Conservation (phyloP, 176 grass and related monocot genomes). For the Melocanna baccifera region DNA sequence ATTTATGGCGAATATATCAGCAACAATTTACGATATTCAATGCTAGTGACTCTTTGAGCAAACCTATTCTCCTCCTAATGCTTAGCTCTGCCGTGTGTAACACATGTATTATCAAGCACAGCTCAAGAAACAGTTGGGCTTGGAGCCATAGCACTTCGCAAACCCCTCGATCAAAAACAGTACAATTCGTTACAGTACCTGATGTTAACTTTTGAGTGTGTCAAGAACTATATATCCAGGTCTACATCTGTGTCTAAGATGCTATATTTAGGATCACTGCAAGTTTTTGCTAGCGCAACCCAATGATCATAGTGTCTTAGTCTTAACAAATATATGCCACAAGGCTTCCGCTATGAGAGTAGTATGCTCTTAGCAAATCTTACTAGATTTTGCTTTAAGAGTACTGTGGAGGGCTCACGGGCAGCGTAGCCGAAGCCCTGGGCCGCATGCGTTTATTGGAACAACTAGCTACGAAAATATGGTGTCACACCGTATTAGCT, state of each 20-base stretch:
- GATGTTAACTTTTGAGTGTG: background rate
- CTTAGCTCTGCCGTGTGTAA: background rate
- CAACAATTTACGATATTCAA: background rate
- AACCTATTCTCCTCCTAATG: background rate
- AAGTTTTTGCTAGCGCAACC: background rate
- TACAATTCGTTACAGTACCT: background rate
- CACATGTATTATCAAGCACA: background rate
- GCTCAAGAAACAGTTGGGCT: background rate
- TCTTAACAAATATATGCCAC: background rate
- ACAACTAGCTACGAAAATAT: too few species aligned
- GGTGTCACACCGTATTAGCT: too few species aligned
- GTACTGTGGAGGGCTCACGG: background rate
- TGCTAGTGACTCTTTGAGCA: too few species aligned
- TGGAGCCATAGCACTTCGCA: background rate
- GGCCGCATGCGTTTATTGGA: too few species aligned
- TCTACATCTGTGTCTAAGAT: background rate
- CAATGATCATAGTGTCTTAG: background rate
- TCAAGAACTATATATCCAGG: background rate
- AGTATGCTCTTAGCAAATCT: constrained; percentile 2
- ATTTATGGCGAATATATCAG: background rate
- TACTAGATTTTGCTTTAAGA: background rate
- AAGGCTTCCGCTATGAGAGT: background rate
- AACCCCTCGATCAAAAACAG: background rate
- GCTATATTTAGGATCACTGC: background rate
- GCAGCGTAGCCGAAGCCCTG: too few species aligned